Conservation (phyloP, 352 stramenopile genomes). For the Phytophthora megakarya region DNA sequence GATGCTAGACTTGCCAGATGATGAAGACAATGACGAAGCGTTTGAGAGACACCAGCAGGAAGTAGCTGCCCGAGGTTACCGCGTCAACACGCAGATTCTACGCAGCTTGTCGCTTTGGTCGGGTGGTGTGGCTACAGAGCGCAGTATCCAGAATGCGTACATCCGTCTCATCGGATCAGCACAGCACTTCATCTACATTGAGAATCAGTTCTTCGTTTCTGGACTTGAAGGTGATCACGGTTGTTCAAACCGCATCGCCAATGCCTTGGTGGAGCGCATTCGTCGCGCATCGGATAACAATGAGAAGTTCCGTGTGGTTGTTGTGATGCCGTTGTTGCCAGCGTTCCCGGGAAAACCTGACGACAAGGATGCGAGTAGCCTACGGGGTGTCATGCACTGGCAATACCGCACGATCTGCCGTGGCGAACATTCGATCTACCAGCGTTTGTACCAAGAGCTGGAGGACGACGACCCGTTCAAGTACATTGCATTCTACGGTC, state of each 20-base stretch:
- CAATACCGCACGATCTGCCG: conserved; percentile 88
- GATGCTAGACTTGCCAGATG: conserved; percentile 30
- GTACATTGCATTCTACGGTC: conserved; percentile 88
- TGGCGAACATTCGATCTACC: conserved; percentile 82
- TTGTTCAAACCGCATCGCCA: conserved; percentile 84
- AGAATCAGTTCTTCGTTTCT: conserved; percentile 92
- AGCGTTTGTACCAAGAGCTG: conserved; percentile 76
- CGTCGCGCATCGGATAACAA: conserved; percentile 75
- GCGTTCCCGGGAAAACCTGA: conserved; percentile 80
- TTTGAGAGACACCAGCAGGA: conserved; percentile 40
- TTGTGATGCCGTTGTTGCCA: conserved; percentile 84
- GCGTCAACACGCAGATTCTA: conserved; percentile 69
- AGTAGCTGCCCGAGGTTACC: conserved; percentile 47
- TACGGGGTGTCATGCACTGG: conserved; percentile 88
- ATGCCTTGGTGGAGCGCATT: conserved; percentile 81
- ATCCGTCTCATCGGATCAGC: conserved; percentile 86
- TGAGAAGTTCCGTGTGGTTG: conserved; percentile 86
- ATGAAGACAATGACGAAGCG: conserved; percentile 36
- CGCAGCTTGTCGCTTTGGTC: conserved; percentile 86
- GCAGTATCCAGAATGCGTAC: conserved; percentile 91
- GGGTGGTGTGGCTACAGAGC: conserved; percentile 75
- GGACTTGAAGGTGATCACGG: conserved; percentile 81
- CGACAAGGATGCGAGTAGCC: conserved; percentile 81
- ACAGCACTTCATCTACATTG: conserved; percentile 93
- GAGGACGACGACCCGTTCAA: conserved; percentile 84